These are phyloP conservation scores for Umbelopsis vinacea DNA, from an alignment of 192 early-diverging fungal genomes.

Conservation along the genomic window DNA sequence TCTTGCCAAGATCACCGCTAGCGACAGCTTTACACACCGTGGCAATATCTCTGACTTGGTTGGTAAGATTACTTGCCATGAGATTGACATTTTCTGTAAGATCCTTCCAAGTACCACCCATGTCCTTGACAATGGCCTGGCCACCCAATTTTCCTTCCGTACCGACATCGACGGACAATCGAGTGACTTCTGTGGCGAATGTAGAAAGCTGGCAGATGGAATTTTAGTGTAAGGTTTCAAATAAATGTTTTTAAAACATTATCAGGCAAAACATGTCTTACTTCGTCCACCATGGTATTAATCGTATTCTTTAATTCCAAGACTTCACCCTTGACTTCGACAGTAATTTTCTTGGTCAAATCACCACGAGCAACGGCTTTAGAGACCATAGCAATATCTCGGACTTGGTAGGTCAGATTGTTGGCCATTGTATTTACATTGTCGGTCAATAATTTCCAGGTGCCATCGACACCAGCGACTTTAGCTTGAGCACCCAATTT, in stretches of 20 bases:
- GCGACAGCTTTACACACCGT: slow-evolving; percentile 64
- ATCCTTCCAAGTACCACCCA: slow-evolving; percentile 51
- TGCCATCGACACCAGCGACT: slow-evolving; percentile 61
- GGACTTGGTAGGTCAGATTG: slow-evolving; percentile 66
- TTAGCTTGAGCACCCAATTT: slow-evolving; percentile 65
- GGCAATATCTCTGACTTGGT: slow-evolving; percentile 71
- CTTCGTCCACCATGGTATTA: slow-evolving; percentile 64
- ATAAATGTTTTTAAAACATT: no score
- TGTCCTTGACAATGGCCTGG: slow-evolving; percentile 55
- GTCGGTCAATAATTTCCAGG: slow-evolving; percentile 69
- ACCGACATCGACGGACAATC: slow-evolving; percentile 76
- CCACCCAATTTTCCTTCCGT: slow-evolving; percentile 72
- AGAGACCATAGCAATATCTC: slow-evolving; percentile 65
- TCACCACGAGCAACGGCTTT: slow-evolving; percentile 63
- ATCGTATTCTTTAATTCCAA: slow-evolving; percentile 58
- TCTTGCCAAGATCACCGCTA: slow-evolving; percentile 63
- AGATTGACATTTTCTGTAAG: slow-evolving; percentile 57
- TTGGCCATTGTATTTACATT: slow-evolving; percentile 71
- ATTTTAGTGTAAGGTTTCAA: no score
- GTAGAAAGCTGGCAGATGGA: no score
- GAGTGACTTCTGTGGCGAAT: slow-evolving; percentile 68
- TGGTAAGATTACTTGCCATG: slow-evolving; percentile 59
- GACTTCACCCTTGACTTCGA: slow-evolving; percentile 62
- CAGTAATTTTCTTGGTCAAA: slow-evolving; percentile 60
- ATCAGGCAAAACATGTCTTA: slow-evolving; percentile 2